Evolutionary conservation across 2,329 filamentous ascomycete genomes (phyloP), one percentile per base, ranked within the genome.

Genomic region (Phoma herbarum): DNA sequence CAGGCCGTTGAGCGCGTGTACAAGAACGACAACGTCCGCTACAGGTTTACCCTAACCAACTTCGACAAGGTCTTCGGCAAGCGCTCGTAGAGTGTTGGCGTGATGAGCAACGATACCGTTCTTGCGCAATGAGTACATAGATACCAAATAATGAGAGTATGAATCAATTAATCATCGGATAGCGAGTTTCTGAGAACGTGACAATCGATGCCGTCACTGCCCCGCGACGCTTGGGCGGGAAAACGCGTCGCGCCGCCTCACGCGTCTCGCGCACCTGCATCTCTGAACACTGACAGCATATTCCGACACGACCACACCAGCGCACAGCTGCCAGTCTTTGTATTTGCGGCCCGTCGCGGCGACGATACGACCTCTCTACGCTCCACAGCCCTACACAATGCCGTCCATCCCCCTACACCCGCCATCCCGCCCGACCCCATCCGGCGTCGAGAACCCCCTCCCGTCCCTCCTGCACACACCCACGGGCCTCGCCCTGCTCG

Each of bases 401-500:
- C 75, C 75, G 9, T 63, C 68, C 22, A 59, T 77, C 12, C 65
- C 70, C 12, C 55, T 77, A 23, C 69, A 73, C 51, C 55, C 60
- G n/a, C 31, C 55, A 14, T 39, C 59, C 10, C 18, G 59, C 43
- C 57, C 16, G 14, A 51, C 31, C n/a, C 47, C 35, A 12, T 12
- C 14, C 31, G 43, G 37, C 57, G 62, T 59, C 45, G 60, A 60
- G 33, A 87, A 85, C 67, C 88, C 91, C 4, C 85, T 98, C 4
- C 95, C 95, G 1, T 77, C 85, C n/a, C 83, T 97, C 62, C 86
- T 98, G 16, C 91, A 93, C 68, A 97, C 94, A 0, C 95, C 95
- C 0, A 88, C 90, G 0, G 95, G 95, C 49, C 86, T 97, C 39
- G 94, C 94, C 18, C 83, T 99, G 44, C 83, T 99, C 57, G 95